These are phyloP conservation scores for Cicer arietinum DNA, from an alignment of 306 rosid species.

Conservation along the genomic window DNA sequence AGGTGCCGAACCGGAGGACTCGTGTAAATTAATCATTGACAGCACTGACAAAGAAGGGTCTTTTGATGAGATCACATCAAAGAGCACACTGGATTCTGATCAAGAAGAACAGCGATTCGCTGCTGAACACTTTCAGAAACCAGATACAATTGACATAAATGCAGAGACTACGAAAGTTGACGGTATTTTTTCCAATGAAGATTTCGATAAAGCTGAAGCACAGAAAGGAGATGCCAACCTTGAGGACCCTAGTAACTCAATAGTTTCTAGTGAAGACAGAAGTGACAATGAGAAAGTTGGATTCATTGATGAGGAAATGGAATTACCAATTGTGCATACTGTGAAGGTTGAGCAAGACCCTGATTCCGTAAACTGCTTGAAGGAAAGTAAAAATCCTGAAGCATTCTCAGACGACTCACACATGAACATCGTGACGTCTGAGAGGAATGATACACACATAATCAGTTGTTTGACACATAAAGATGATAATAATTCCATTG, in stretches of 20 bases:
- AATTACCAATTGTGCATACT: constrained; percentile 44
- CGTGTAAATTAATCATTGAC: constrained; percentile 39
- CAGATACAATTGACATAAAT: constrained; percentile 52
- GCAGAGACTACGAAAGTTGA: constrained; percentile 44
- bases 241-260: constrained; percentile 43
- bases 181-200: constrained; percentile 32
- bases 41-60: constrained; percentile 24
- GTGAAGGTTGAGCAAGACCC: constrained; percentile 41
- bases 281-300: constrained; percentile 47
- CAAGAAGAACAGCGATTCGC: constrained; percentile 48
- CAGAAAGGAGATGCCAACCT: constrained; percentile 45
- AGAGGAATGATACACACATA: constrained; percentile 41
- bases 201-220: constrained; percentile 43
- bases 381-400: constrained; percentile 46
- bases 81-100: constrained; percentile 48
- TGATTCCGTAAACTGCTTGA: constrained; percentile 45
- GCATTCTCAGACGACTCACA: constrained; percentile 41
- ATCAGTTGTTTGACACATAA: constrained; percentile 39
- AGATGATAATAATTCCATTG: constrained; percentile 39
- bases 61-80: constrained; percentile 47
- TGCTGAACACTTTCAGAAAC: constrained; percentile 42
- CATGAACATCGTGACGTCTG: constrained; percentile 38
- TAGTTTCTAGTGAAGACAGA: constrained; percentile 16
- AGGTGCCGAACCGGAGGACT: constrained; percentile 43
- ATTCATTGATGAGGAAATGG: constrained; percentile 51